phyloP scores from a whole-genome alignment of 768 basidiomycete genomes.

The Psilocybe subaeruginosa region DNA sequence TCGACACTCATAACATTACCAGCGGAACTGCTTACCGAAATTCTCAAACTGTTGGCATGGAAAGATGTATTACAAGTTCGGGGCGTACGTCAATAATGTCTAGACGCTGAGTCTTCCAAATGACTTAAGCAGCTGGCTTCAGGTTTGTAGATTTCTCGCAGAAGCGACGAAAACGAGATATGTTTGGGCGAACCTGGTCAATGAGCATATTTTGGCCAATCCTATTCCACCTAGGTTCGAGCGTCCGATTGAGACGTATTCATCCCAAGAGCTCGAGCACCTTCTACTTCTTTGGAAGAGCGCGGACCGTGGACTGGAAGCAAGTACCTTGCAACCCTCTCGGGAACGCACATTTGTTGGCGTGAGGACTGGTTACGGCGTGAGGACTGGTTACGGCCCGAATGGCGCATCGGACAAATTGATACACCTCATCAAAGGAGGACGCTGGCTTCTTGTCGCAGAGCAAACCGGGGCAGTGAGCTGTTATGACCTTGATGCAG shows the following conservation, averaged over 20 bases:
- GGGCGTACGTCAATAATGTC: neutral
- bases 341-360: too few relatives aligned
- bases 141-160: neutral
- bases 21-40: too few relatives aligned
- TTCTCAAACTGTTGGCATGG: neutral
- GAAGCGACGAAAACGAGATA: neutral
- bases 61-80: neutral
- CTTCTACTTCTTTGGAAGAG: neutral
- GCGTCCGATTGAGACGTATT: neutral
- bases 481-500: constrained; percentile 2
- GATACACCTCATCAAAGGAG: too few relatives aligned
- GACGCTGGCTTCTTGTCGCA: too few relatives aligned
- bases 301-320: too few relatives aligned
- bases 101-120: too few relatives aligned
- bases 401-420: too few relatives aligned
- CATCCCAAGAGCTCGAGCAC: neutral
- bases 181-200: neutral
- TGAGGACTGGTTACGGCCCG: too few relatives aligned
- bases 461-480: too few relatives aligned
- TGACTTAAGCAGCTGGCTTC: neutral
- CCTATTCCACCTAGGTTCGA: neutral
- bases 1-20: too few relatives aligned
- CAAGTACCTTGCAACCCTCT: too few relatives aligned
- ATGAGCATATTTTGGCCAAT: neutral
- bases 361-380: too few relatives aligned